These are phyloP conservation scores for Aegilops umbellulata DNA, from an alignment of 176 grass and related monocot species.

Conservation along the genomic window DNA sequence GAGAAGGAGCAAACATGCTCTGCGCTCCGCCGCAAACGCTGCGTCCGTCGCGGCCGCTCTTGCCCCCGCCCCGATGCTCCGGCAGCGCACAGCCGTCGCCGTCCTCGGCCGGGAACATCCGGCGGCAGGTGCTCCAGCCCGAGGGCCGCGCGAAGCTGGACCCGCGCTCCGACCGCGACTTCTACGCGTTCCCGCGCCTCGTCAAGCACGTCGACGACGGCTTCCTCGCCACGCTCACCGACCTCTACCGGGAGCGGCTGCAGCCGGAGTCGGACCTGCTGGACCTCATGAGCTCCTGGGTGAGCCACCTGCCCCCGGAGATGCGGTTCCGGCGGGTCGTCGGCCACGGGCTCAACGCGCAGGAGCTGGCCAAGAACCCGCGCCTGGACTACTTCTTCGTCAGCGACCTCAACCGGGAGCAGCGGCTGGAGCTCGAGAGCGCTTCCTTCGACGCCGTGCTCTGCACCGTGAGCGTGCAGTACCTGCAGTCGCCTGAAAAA, in stretches of 20 bases:
- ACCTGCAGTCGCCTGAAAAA: constrained; percentile 79
- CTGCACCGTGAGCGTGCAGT: constrained; percentile 83
- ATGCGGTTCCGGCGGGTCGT: constrained; percentile 50
- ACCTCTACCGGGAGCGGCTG: constrained; percentile 63
- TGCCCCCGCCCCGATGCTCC: constrained; percentile 5
- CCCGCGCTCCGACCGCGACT: constrained; percentile 65
- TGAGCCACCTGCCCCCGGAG: constrained; percentile 86
- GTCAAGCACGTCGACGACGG: constrained; percentile 86
- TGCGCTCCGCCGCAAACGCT: background rate
- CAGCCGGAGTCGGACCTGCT: constrained; percentile 54
- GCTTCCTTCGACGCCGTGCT: constrained; percentile 66
- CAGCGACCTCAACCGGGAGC: constrained; percentile 83
- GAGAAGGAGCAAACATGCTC: constrained; percentile 5
- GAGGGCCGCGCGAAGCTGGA: constrained; percentile 86
- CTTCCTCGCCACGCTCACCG: constrained; percentile 76
- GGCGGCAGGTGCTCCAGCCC: constrained; percentile 58
- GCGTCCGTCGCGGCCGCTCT: constrained; percentile 2
- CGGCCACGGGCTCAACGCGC: constrained; percentile 89
- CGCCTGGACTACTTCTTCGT: constrained; percentile 81
- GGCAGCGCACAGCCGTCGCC: constrained; percentile 7
- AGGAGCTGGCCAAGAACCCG: constrained; percentile 74
- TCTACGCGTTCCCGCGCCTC: constrained; percentile 81
- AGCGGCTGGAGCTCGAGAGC: constrained; percentile 48
- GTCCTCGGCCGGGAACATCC: constrained; percentile 46
- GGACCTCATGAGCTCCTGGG: constrained; percentile 98